Conservation (phyloP, 768 basidiomycete species). For the Termitomyces sp. region DNA sequence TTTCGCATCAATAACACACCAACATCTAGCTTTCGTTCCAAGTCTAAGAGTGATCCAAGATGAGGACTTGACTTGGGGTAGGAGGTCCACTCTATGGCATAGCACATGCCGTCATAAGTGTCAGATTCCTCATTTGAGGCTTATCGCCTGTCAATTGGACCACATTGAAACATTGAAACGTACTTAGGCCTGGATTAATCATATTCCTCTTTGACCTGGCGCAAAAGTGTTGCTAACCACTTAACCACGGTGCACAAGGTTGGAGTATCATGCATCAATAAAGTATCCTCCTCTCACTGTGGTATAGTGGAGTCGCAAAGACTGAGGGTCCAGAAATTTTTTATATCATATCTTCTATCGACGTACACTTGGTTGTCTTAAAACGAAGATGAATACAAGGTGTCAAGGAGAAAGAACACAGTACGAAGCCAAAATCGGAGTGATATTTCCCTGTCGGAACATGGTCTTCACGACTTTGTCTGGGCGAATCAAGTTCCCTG, state of each 20-base stretch:
- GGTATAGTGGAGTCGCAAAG: background rate
- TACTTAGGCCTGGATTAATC: background rate
- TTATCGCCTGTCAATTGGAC: background rate
- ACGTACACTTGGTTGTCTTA: conserved; percentile 31
- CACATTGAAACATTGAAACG: too few relatives aligned
- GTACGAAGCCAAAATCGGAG: conserved; percentile 11
- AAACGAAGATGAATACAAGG: conserved; percentile 29
- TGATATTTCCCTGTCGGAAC: conserved; percentile 11
- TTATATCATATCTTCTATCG: conserved; percentile 29
- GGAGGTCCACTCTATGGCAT: too few relatives aligned
- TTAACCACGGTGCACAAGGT: background rate
- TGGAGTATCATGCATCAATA: background rate
- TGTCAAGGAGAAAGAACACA: conserved; percentile 10
- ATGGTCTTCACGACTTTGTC: conserved; percentile 12
- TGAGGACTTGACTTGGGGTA: too few relatives aligned
- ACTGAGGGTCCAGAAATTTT: conserved; percentile 11
- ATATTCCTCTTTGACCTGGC: background rate
- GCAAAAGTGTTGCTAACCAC: background rate
- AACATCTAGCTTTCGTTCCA: too few relatives aligned
- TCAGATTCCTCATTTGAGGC: background rate
- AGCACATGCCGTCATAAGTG: background rate
- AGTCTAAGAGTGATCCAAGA: too few relatives aligned
- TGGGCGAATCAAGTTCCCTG: conserved; percentile 16
- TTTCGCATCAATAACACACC: too few relatives aligned
- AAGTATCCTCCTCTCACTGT: too few relatives aligned